A percentile compares a stretch with the other conserved stretches of the same genome.
phyloP scores from a whole-genome alignment of 2,329 filamentous ascomycete species.

The Penicillium corylophilum region DNA sequence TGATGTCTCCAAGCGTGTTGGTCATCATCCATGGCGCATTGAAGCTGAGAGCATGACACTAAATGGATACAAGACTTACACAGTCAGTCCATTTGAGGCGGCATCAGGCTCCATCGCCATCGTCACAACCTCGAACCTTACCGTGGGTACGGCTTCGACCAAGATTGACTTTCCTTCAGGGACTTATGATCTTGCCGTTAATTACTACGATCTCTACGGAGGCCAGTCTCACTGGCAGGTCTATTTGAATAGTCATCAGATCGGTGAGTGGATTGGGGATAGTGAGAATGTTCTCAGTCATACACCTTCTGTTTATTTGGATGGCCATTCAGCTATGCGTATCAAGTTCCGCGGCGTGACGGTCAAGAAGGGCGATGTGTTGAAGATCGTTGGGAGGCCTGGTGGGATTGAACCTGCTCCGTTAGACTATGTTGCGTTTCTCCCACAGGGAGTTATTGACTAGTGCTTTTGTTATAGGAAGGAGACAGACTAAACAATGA shows the following conservation, averaged over 20 bases:
- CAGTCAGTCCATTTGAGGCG: conserved; percentile 59
- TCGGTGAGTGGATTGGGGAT: conserved; percentile 62
- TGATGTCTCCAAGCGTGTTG: conserved; percentile 57
- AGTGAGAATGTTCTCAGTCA: conserved; percentile 61
- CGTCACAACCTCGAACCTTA: conserved; percentile 55
- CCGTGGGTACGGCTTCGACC: conserved; percentile 50
- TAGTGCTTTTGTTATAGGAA: too few relatives aligned
- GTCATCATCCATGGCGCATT: conserved; percentile 63
- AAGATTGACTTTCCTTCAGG: conserved; percentile 52
- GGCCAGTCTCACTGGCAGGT: conserved; percentile 59
- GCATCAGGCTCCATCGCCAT: conserved; percentile 58
- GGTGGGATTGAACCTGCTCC: conserved; percentile 64
- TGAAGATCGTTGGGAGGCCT: conserved; percentile 58
- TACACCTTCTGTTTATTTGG: conserved; percentile 57
- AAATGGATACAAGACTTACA: conserved; percentile 55
- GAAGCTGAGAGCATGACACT: conserved; percentile 67
- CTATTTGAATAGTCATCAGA: conserved; percentile 51
- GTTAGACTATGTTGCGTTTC: conserved; percentile 64
- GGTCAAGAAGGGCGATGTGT: conserved; percentile 51
- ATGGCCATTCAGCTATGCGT: conserved; percentile 64
- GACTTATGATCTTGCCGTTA: conserved; percentile 63
- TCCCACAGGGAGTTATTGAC: conserved; percentile 60
- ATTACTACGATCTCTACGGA: conserved; percentile 64
- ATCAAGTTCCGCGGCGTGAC: conserved; percentile 57
- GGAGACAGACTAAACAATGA: too few relatives aligned